Percentiles rank a stretch among this genome's conserved stretches.
phyloP scores from a whole-genome alignment of 2,329 filamentous ascomycete genomes.

The Fulvia fulva region DNA sequence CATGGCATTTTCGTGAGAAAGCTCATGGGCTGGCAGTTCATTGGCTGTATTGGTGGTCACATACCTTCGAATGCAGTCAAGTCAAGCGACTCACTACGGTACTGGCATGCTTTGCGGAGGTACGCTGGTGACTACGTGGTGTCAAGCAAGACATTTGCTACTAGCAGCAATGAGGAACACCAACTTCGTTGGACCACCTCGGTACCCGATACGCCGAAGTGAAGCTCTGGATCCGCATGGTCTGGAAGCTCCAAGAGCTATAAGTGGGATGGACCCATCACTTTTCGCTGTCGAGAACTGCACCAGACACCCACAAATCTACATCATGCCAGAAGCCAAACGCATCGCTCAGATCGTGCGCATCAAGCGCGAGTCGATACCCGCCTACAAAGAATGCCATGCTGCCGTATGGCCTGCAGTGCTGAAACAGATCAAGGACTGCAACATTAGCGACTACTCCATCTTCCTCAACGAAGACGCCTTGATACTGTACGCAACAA shows the following conservation, averaged over 20 bases:
- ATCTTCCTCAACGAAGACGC: constrained; percentile 64
- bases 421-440: constrained; percentile 68
- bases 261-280: not conserved
- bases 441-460: constrained; percentile 72
- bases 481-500: constrained; percentile 66
- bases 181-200: not conserved
- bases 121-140: no score
- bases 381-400: constrained; percentile 70
- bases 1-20: not conserved
- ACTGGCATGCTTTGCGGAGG: no score
- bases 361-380: constrained; percentile 62
- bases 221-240: not conserved
- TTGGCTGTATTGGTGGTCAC: no score
- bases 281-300: not conserved
- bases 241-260: not conserved
- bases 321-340: constrained; percentile 30
- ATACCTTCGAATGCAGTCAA: no score
- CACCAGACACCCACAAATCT: not conserved
- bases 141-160: no score
- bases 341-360: constrained; percentile 70
- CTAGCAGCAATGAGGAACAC: no score
- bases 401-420: constrained; percentile 74
- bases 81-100: no score
- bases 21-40: not conserved
- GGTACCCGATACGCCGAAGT: not conserved